These are phyloP conservation scores for Irpex sp. DNA, from an alignment of 1,284 basidiomycete species.

Conservation along the genomic window DNA sequence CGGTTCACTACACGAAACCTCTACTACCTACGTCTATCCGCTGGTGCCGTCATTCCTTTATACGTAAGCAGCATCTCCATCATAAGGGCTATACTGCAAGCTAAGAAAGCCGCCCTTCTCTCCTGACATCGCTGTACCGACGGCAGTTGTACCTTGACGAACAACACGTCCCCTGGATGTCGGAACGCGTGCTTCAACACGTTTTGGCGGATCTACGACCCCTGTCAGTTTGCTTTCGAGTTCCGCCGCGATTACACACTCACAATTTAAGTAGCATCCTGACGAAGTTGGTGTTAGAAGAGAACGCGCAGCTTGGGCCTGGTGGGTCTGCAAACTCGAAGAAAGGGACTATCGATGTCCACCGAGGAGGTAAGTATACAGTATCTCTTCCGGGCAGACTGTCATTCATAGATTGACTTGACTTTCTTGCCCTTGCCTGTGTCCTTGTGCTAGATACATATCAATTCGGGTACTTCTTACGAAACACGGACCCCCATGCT, in stretches of 20 bases:
- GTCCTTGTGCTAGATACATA: conserved; percentile 49
- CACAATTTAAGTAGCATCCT: conserved; percentile 43
- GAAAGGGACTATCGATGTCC: conserved; percentile 62
- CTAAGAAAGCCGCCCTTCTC: neutral
- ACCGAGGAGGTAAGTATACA: conserved; percentile 56
- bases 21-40: conserved; percentile 67
- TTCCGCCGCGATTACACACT: neutral
- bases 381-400: neutral
- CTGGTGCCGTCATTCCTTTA: conserved; percentile 56
- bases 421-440: neutral
- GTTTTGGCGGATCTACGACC: conserved; percentile 68
- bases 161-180: conserved; percentile 77
- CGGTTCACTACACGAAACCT: conserved; percentile 53
- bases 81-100: neutral
- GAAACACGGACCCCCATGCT: conserved; percentile 69
- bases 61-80: conserved; percentile 45
- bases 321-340: conserved; percentile 40
- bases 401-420: neutral
- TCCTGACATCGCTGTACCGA: conserved; percentile 46
- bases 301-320: conserved; percentile 35
- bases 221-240: conserved; percentile 33
- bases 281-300: conserved; percentile 59
- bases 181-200: conserved; percentile 61
- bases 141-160: conserved; percentile 45
- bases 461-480: conserved; percentile 77